These are phyloP conservation scores for Hanseniaspora sp. DNA, from an alignment of 1,139 yeast species.

Conservation along the genomic window DNA sequence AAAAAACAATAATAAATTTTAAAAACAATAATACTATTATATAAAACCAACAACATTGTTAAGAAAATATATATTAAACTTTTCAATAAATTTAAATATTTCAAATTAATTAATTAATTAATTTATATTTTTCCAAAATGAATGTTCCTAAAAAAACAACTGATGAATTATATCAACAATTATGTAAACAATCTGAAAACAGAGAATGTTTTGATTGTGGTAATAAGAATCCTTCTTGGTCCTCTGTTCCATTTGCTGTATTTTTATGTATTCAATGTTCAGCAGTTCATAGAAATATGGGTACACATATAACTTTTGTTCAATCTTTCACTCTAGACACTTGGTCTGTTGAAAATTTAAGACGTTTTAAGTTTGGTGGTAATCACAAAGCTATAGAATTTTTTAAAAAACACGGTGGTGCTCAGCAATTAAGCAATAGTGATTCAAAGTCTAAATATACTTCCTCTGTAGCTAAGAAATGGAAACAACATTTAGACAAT, in stretches of 20 bases:
- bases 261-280: slow-evolving; percentile 91
- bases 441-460: slow-evolving; percentile 74
- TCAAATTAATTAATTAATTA: not conserved
- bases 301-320: slow-evolving; percentile 92
- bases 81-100: not conserved
- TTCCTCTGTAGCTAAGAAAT: slow-evolving; percentile 63
- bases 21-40: no score
- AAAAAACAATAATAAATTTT: no score
- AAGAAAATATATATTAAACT: not conserved
- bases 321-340: slow-evolving; percentile 84
- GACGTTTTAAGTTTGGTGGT: slow-evolving; percentile 89
- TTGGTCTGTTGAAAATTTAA: slow-evolving; percentile 80
- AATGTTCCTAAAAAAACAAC: slow-evolving; percentile 25
- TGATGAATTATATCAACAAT: slow-evolving; percentile 27
- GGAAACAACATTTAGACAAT: slow-evolving; percentile 65
- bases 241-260: slow-evolving; percentile 91
- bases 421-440: slow-evolving; percentile 43
- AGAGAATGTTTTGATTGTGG: slow-evolving; percentile 86
- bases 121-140: not conserved
- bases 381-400: slow-evolving; percentile 76
- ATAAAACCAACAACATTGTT: no score
- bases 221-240: slow-evolving; percentile 96
- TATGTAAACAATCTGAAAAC: slow-evolving; percentile 39
- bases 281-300: slow-evolving; percentile 90
- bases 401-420: slow-evolving; percentile 74